Evolutionary conservation across 2,329 filamentous ascomycete species (phyloP), one percentile per base, ranked within the genome.

Genomic region (Sarocladiaceae sp.): DNA sequence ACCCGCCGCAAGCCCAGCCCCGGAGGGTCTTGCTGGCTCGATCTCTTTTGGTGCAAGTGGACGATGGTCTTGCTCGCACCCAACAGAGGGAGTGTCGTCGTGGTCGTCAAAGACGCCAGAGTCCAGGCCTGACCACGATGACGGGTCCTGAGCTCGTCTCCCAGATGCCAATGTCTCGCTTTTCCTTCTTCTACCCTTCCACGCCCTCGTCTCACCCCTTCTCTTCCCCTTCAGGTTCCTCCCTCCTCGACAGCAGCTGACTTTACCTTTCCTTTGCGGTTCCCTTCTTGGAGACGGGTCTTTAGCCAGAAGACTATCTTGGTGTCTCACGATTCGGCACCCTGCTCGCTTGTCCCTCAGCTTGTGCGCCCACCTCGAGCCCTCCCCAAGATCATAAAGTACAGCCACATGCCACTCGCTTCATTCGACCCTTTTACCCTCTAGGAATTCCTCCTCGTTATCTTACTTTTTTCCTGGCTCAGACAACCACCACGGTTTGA

Each of bases 151-250:
- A 18, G 35, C 16, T 20, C 31, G 45, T 33, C 43, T 27, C 16
- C 13, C 32, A 34, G 21, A 23, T 40, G 26, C 43, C 44, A 31
- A 26, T 45, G 43, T 32, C 43, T 45, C 15, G 29, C 44, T 44
- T 55, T 56, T 58, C 59, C 59, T 63, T 63, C 58, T 59, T 62
- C 53, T 63, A 60, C 59, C 54, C 59, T 59, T 55, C 50, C 53
- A 57, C 58, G 50, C 59, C 60, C 58, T 58, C 54, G 42, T 47
- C 39, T 54, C 50, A 49, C 49, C 47, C 49, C 41, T 44, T 52
- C 45, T 53, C 46, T 50, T 48, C 49, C 45, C 49, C 21, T 53
- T 48, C 42, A 48, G 53, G 53, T 53, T 53, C 54, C 51, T 58
- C 50, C 40, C 45, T 35, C 45, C 50, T 45, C 45, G 37, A 49